Evolutionary conservation across 208 protist genomes (phyloP).

Genomic region (Trypanosoma theileri): DNA sequence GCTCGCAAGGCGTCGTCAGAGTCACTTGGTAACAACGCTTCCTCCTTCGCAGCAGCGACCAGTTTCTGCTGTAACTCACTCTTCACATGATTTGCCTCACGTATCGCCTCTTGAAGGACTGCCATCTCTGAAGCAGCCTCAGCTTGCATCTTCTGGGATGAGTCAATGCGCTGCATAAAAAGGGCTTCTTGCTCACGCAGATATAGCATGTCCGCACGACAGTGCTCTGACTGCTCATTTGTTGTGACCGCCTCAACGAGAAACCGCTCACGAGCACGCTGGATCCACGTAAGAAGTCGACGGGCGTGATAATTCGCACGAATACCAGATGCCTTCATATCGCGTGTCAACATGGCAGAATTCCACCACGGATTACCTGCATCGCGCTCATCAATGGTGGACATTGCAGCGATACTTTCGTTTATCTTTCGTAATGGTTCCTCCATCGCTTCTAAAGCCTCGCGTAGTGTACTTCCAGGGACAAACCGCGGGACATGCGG

Average conservation of each 20-base stretch:
- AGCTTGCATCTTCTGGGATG: conserved; percentile 6
- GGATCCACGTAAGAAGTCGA: conserved; percentile 40
- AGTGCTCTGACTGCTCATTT: conserved; percentile 48
- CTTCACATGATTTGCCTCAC: conserved; percentile 30
- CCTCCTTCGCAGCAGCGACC: conserved; percentile 24
- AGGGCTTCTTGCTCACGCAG: conserved; percentile 51
- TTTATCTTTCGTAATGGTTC: conserved; percentile 39
- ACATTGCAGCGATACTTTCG: conserved; percentile 29
- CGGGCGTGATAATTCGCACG: conserved; percentile 76
- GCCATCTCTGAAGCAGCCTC: conserved; percentile 34
- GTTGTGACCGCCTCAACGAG: conserved; percentile 53
- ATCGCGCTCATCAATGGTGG: conserved; percentile 26
- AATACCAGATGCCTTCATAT: conserved; percentile 64
- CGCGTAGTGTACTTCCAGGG: conserved; percentile 25
- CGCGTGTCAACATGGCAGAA: conserved; percentile 65
- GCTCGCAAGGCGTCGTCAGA: conserved; percentile 33
- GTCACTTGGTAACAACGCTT: conserved; percentile 15
- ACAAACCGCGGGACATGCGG: conserved; percentile 37
- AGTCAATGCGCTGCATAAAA: conserved; percentile 37
- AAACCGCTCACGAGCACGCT: conserved; percentile 58
- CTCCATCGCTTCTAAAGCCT: conserved; percentile 31
- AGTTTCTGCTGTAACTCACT: conserved; percentile 49
- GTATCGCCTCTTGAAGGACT: conserved; percentile 36
- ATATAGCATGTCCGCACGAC: conserved; percentile 48
- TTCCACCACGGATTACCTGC: conserved; percentile 59